Conservation (phyloP, 2,329 filamentous ascomycete genomes). For the Purpureocillium takamizusanense region DNA sequence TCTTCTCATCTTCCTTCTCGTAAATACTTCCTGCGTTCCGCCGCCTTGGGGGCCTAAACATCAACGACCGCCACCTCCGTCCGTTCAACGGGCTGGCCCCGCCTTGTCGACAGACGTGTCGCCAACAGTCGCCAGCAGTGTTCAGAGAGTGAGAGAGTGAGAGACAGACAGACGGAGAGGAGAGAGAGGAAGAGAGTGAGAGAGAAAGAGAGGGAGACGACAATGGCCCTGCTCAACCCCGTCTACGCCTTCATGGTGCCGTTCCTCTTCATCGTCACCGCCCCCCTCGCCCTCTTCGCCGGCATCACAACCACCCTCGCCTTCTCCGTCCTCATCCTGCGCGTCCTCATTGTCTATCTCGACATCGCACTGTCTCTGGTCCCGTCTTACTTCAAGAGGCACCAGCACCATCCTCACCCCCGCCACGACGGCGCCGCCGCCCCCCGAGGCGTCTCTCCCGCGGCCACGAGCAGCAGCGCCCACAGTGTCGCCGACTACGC, state of each 20-base stretch:
- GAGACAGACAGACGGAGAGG: too few relatives aligned
- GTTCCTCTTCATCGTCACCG: slow-evolving; percentile 51
- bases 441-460: slow-evolving; percentile 9
- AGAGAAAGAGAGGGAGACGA: too few relatives aligned
- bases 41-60: too few relatives aligned
- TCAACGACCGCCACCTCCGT: too few relatives aligned
- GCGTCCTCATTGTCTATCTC: slow-evolving; percentile 53
- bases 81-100: too few relatives aligned
- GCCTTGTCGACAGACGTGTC: too few relatives aligned
- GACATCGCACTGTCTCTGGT: slow-evolving; percentile 52
- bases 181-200: too few relatives aligned
- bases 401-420: slow-evolving; percentile 6
- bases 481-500: slow-evolving; percentile 7
- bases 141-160: too few relatives aligned
- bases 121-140: too few relatives aligned
- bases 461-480: slow-evolving; percentile 9
- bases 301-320: slow-evolving; percentile 54
- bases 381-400: slow-evolving; percentile 37
- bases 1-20: too few relatives aligned
- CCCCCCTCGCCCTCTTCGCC: slow-evolving; percentile 55
- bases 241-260: slow-evolving; percentile 49
- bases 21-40: too few relatives aligned
- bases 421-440: slow-evolving; percentile 7
- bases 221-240: slow-evolving; percentile 46
- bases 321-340: slow-evolving; percentile 50